Conservation (phyloP, 2,329 filamentous ascomycete species). For the Paraconiothyrium sp. region DNA sequence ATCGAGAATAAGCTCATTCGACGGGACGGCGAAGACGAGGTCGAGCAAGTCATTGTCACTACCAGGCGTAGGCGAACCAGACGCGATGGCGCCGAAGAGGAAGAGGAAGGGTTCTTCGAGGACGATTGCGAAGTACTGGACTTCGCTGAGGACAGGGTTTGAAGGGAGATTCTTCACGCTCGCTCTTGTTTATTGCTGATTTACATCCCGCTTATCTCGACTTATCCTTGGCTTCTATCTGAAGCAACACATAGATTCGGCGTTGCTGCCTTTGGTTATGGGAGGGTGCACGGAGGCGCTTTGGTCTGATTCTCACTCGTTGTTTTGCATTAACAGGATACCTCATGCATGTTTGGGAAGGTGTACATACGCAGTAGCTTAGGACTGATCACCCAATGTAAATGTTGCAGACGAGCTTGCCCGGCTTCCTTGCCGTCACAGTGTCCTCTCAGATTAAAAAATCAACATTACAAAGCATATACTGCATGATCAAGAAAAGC, state of each 20-base stretch:
- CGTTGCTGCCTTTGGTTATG: neutral
- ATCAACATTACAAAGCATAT: too few species aligned
- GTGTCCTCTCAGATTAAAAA: too few species aligned
- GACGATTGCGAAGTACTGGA: slow-evolving; percentile 92
- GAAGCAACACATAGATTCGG: neutral
- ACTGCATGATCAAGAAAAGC: too few species aligned
- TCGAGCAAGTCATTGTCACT: slow-evolving; percentile 83
- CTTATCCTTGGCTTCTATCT: neutral
- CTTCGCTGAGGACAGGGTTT: slow-evolving; percentile 72
- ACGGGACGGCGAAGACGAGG: slow-evolving; percentile 64
- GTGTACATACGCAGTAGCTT: slow-evolving; percentile 7
- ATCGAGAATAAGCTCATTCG: slow-evolving; percentile 57
- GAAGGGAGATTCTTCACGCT: slow-evolving; percentile 13
- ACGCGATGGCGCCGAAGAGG: slow-evolving; percentile 63
- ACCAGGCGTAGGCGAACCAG: slow-evolving; percentile 72
- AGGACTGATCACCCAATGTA: slow-evolving; percentile 8
- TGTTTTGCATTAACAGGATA: slow-evolving; percentile 14
- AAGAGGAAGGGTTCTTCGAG: slow-evolving; percentile 81
- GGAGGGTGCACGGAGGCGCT: slow-evolving; percentile 17
- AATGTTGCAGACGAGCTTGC: neutral
- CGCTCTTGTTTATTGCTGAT: neutral
- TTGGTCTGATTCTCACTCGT: neutral
- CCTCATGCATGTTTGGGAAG: slow-evolving; percentile 8
- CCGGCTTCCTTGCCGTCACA: too few species aligned
- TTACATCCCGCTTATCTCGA: slow-evolving; percentile 1